Evolutionary conservation across 176 grass and related monocot species (phyloP).

Genomic region (Musa itinerans): DNA sequence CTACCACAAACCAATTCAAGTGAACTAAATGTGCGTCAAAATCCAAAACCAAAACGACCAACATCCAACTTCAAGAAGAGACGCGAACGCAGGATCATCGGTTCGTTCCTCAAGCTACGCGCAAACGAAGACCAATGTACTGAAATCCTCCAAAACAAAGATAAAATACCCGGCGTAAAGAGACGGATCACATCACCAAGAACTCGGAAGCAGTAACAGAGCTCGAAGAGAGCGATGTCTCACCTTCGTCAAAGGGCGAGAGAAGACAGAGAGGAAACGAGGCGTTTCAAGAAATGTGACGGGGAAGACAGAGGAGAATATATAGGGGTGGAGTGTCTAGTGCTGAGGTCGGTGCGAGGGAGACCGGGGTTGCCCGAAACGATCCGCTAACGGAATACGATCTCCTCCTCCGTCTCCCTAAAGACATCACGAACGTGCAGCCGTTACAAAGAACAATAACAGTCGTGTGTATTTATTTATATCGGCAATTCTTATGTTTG

Average conservation of each 20-base stretch:
- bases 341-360: constrained; percentile 18
- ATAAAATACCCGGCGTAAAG: background rate
- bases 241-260: background rate
- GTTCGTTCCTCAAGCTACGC: background rate
- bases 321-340: constrained; percentile 21
- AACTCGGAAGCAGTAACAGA: too few species aligned
- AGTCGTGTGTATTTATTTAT: too few species aligned
- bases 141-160: too few species aligned
- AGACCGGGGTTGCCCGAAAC: constrained; percentile 13
- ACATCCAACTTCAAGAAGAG: background rate
- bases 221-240: background rate
- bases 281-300: constrained; percentile 19
- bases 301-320: background rate
- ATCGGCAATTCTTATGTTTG: constrained; percentile 4
- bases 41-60: background rate
- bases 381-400: constrained; percentile 27
- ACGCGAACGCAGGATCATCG: background rate
- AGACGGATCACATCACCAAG: background rate
- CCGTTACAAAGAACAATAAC: too few species aligned
- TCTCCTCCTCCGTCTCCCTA: constrained; percentile 4
- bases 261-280: background rate
- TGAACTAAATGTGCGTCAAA: too few species aligned
- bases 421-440: too few species aligned
- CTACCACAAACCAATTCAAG: too few species aligned
- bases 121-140: too few species aligned